Conservation (phyloP, 1,284 basidiomycete genomes). For the Stygiomarasmius scandens region DNA sequence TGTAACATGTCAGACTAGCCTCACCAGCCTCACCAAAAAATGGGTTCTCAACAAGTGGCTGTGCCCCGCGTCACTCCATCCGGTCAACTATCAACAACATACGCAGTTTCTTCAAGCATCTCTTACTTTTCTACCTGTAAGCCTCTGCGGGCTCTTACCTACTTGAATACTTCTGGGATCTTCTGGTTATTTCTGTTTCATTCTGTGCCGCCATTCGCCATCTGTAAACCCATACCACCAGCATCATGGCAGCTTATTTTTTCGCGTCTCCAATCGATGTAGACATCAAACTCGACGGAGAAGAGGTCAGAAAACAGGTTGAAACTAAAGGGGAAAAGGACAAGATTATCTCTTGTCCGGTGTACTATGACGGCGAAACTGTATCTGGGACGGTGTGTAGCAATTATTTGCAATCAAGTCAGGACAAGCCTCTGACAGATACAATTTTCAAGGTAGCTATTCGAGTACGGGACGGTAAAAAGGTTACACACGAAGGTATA, state of each 20-base stretch:
- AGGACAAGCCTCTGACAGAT: background rate
- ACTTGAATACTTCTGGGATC: no score
- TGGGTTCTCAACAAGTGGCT: no score
- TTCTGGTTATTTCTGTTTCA: no score
- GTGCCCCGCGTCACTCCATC: no score
- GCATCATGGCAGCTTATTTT: conserved; percentile 84
- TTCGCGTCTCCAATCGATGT: conserved; percentile 92
- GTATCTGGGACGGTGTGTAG: conserved; percentile 80
- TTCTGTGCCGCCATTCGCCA: no score
- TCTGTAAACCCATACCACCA: background rate
- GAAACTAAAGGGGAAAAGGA: conserved; percentile 81
- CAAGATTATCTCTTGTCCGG: conserved; percentile 80
- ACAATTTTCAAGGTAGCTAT: conserved; percentile 68
- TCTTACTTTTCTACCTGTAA: no score
- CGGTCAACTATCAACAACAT: no score
- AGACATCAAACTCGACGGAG: conserved; percentile 85
- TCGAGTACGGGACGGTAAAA: conserved; percentile 93
- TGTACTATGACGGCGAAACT: conserved; percentile 95
- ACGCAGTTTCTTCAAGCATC: no score
- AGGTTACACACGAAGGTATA: conserved; percentile 93
- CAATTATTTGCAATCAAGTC: background rate
- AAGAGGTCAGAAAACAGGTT: conserved; percentile 83
- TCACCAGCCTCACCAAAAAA: no score
- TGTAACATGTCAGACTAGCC: no score
- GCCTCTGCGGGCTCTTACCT: no score